These are phyloP conservation scores for Fusarium proliferatum DNA, from an alignment of 2,329 filamentous ascomycete genomes.

Conservation along the genomic window DNA sequence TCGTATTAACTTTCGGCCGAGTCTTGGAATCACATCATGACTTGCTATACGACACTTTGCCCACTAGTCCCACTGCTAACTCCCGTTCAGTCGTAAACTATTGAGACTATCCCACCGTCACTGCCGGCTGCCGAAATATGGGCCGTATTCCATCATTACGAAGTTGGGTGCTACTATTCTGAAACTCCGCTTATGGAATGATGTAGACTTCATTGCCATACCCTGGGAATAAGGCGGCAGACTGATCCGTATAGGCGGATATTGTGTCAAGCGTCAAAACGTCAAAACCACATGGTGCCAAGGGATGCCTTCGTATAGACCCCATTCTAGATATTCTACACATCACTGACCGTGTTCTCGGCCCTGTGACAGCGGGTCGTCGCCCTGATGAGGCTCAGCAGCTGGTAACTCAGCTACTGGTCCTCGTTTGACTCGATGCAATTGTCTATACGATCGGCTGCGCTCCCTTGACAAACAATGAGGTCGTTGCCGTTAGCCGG, in stretches of 20 bases:
- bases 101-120: slow-evolving; percentile 44
- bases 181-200: slow-evolving; percentile 44
- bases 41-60: slow-evolving; percentile 12
- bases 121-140: slow-evolving; percentile 32
- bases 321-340: slow-evolving; percentile 49
- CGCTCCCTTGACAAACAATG: slow-evolving; percentile 34
- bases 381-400: slow-evolving; percentile 44
- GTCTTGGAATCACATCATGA: neutral
- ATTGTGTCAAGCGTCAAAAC: slow-evolving; percentile 1
- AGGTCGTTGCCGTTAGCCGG: slow-evolving; percentile 48
- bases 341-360: slow-evolving; percentile 46
- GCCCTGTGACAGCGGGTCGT: slow-evolving; percentile 43
- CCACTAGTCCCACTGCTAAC: slow-evolving; percentile 45
- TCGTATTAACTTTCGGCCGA: slow-evolving; percentile 27
- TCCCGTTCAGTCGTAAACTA: slow-evolving; percentile 7
- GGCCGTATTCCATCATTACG: slow-evolving; percentile 45
- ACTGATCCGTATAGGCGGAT: no score
- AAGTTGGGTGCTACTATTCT: slow-evolving; percentile 10
- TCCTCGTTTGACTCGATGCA: slow-evolving; percentile 52
- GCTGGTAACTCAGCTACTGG: slow-evolving; percentile 49
- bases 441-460: slow-evolving; percentile 43
- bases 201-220: slow-evolving; percentile 47
- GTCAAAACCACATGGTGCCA: slow-evolving; percentile 30
- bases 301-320: slow-evolving; percentile 34
- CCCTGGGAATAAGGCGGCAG: no score